Percentiles rank a stretch among this genome's conserved stretches.
phyloP scores from a whole-genome alignment of 139 green algal genomes.

The Asterochloris erici region DNA sequence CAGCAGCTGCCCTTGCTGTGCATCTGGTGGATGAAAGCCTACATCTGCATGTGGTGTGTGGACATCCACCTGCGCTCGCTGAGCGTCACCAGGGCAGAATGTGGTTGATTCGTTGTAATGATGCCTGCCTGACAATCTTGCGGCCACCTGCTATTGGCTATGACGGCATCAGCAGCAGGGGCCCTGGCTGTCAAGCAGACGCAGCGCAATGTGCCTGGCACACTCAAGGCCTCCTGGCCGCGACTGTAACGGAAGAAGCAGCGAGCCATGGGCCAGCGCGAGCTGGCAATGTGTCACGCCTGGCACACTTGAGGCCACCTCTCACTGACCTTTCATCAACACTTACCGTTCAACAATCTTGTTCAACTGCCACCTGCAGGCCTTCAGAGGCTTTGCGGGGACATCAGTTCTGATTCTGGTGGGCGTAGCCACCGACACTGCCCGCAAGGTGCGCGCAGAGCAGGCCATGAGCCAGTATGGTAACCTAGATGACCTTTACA shows the following conservation, averaged over 20 bases:
- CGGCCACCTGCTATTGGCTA: too few relatives aligned
- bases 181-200: too few relatives aligned
- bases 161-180: too few relatives aligned
- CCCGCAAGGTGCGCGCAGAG: slow-evolving; percentile 82
- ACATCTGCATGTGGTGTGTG: not conserved
- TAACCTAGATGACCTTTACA: slow-evolving; percentile 58
- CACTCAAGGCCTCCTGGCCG: too few relatives aligned
- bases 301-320: too few relatives aligned
- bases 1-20: not conserved
- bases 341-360: not conserved
- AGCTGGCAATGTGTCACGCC: too few relatives aligned
- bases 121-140: too few relatives aligned
- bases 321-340: not conserved
- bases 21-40: not conserved
- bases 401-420: slow-evolving; percentile 83
- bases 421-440: slow-evolving; percentile 95
- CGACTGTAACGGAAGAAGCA: not conserved
- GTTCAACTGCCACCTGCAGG: slow-evolving; percentile 33
- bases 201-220: too few relatives aligned
- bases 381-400: slow-evolving; percentile 96
- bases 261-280: not conserved
- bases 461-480: slow-evolving; percentile 89
- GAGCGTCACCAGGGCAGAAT: too few relatives aligned
- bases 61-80: not conserved
- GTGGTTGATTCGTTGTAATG: too few relatives aligned